Percentiles rank a stretch among this genome's conserved stretches.
Conservation (phyloP, 805 yeast species). For the Candida fluviatilis region DNA sequence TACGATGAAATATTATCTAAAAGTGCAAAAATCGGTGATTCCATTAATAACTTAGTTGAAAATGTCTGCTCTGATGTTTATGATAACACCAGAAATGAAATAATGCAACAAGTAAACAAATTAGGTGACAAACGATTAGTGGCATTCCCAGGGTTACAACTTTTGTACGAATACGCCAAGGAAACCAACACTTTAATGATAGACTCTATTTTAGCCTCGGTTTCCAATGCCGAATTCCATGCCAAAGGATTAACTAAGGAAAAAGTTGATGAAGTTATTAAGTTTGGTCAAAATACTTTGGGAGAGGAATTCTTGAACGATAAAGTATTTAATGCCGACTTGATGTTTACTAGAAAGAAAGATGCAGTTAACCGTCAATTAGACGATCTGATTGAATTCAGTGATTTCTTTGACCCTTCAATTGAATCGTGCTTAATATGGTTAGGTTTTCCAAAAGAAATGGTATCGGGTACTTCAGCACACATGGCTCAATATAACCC, state of each 20-base stretch:
- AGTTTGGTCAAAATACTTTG: constrained; percentile 58
- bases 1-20: constrained; percentile 51
- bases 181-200: constrained; percentile 67
- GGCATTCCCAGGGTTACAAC: constrained; percentile 58
- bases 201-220: constrained; percentile 59
- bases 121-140: constrained; percentile 52
- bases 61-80: constrained; percentile 53
- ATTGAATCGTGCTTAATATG: constrained; percentile 52
- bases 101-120: constrained; percentile 47
- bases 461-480: constrained; percentile 20
- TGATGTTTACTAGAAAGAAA: constrained; percentile 77
- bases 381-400: constrained; percentile 53
- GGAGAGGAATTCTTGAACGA: constrained; percentile 60
- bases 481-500: constrained; percentile 34
- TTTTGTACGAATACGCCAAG: constrained; percentile 63
- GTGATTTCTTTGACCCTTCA: constrained; percentile 81
- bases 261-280: constrained; percentile 59
- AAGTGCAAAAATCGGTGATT: constrained; percentile 52
- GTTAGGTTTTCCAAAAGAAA: constrained; percentile 36
- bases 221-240: constrained; percentile 58
- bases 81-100: constrained; percentile 51
- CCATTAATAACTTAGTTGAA: constrained; percentile 63
- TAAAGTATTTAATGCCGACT: constrained; percentile 60
- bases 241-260: constrained; percentile 60
- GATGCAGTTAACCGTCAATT: constrained; percentile 61